Percentiles rank a stretch among this genome's conserved stretches.
phyloP scores from a whole-genome alignment of 2,329 filamentous ascomycete species.

The Calonectria crousiana region DNA sequence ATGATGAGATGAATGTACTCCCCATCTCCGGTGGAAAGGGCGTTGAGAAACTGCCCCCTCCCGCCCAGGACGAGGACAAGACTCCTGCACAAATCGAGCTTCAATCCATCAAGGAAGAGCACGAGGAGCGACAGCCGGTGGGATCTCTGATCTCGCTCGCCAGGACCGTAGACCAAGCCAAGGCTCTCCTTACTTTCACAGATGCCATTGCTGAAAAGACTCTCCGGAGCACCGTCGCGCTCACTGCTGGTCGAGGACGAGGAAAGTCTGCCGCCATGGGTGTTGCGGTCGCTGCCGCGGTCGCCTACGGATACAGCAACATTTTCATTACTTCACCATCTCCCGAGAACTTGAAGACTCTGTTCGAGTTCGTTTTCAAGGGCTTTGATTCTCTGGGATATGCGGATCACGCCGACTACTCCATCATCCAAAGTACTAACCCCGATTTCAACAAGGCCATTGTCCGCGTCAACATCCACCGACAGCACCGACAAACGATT shows the following conservation, averaged over 20 bases:
- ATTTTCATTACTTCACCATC: constrained; percentile 99
- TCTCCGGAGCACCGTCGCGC: constrained; percentile 88
- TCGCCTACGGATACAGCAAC: constrained; percentile 98
- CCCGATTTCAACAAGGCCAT: constrained; percentile 99
- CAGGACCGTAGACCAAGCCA: constrained; percentile 94
- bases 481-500: constrained; percentile 95
- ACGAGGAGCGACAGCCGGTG: constrained; percentile 87
- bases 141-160: constrained; percentile 87
- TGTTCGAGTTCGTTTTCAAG: constrained; percentile 99
- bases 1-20: constrained; percentile 97
- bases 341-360: constrained; percentile 97
- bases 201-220: constrained; percentile 98
- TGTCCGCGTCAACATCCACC: constrained; percentile 94
- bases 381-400: constrained; percentile 96
- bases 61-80: constrained; percentile 79
- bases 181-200: constrained; percentile 95
- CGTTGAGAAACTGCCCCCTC: constrained; percentile 84
- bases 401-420: constrained; percentile 95
- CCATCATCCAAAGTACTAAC: constrained; percentile 97
- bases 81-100: constrained; percentile 81
- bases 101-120: constrained; percentile 86
- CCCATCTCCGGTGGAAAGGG: constrained; percentile 96
- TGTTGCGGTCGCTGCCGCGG: constrained; percentile 91
- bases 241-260: constrained; percentile 93
- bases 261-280: constrained; percentile 97